Base-by-base conservation (phyloP, 2,329 filamentous ascomycete genomes). In the Sclerotinia subarctica region DNA sequence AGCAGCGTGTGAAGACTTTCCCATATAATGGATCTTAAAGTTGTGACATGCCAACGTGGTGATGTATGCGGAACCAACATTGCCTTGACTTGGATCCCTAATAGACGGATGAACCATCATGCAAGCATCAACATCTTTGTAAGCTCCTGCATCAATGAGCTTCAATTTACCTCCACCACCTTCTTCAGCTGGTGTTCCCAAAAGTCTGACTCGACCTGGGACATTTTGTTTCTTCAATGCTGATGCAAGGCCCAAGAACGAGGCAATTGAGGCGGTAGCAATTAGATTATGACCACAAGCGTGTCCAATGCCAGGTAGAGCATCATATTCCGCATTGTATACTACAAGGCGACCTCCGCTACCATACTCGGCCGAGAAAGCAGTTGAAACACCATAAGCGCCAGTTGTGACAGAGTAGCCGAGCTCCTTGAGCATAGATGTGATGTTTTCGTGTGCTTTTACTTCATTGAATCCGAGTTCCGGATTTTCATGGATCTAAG, bases 401-500 rank as follows among this genome's bases (percentile, higher is more conserved):
- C 83, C 80, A 0, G 80, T 80, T 5, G 78, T 82, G 8, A 86
- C 82, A 0, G 73, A 68, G 71, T 82, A 84, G 0, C 82, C 84
- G 4, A 81, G 79, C 1, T 74, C 70, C 52, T 81, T 77, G 0
- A 86, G 77, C 49, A 82, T 79, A 5, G 76, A 70, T 21, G 80
- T 80, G 58, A 87, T 81, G 10, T 78, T 79, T 51, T 84, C 80
- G 70, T 86, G 84, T 11, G 85, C 85, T 46, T 78, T 78, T 73
- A 80, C 75, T 71, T 87, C 85, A 68, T 84, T 73, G 73, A 81
- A 86, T 2, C 79, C 81, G 0, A 83, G 76, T 72, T 87, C 85
- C 0, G 85, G 85, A 66, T 85, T 78, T 24, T 77, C 75, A 71
- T 78, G 79, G 67, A 82, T 81, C 79, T 81, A 32, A 47, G 29